These are phyloP conservation scores for Mallotus repandus DNA, from an alignment of 441 rosid species.

Conservation along the genomic window DNA sequence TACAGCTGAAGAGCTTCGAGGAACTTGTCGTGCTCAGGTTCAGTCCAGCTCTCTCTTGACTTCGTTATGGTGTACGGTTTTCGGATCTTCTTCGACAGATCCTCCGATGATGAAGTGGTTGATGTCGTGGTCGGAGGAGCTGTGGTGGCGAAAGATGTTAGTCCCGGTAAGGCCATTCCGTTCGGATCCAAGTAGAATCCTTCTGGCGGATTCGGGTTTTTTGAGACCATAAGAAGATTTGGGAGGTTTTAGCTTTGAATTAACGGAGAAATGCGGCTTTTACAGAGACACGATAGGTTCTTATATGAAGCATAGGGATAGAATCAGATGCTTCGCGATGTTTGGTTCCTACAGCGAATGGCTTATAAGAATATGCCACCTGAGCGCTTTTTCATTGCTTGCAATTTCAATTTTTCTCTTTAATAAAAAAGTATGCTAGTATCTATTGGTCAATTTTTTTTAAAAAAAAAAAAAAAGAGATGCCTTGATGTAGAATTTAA, in stretches of 20 bases:
- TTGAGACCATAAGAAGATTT: constrained; percentile 49
- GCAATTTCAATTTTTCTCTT: background rate
- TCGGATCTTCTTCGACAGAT: constrained; percentile 62
- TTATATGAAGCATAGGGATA: constrained; percentile 11
- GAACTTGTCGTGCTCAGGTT: constrained; percentile 90
- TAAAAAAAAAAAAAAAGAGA: too few species aligned
- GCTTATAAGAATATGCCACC: constrained; percentile 28
- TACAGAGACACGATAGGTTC: constrained; percentile 11
- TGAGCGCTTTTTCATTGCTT: background rate
- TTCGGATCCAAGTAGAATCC: constrained; percentile 71
- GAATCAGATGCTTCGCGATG: background rate
- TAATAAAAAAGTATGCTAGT: too few species aligned
- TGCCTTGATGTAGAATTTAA: too few species aligned
- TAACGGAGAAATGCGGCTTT: constrained; percentile 22
- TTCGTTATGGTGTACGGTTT: constrained; percentile 93
- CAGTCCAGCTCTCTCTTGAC: constrained; percentile 96
- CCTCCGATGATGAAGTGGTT: constrained; percentile 34
- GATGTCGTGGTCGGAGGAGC: constrained; percentile 36
- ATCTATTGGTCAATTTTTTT: too few species aligned
- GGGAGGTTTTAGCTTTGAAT: constrained; percentile 17
- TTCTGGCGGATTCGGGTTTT: constrained; percentile 59
- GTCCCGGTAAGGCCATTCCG: constrained; percentile 63
- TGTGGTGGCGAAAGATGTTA: constrained; percentile 51
- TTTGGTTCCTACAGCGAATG: background rate
- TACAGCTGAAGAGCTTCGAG: constrained; percentile 94